Conservation (phyloP, 257 asterid genomes). For the Knoxia roxburghii region DNA sequence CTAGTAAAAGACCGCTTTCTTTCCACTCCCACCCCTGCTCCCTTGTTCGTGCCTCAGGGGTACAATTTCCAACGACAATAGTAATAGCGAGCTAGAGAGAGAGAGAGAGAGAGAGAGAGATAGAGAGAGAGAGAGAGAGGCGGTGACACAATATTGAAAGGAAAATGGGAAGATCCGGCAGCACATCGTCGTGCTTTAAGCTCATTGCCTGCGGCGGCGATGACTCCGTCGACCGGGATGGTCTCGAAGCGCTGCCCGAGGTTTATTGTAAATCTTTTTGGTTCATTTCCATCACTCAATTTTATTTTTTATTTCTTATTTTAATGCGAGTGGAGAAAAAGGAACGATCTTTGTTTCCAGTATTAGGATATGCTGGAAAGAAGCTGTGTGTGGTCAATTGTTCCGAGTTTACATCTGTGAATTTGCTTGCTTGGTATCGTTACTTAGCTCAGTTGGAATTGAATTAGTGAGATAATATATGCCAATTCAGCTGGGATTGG, state of each 20-base stretch:
- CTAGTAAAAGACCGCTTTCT: conserved; percentile 7
- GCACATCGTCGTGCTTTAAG: conserved; percentile 68
- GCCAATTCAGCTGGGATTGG: background rate
- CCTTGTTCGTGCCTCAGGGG: conserved; percentile 24
- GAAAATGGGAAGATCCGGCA: conserved; percentile 63
- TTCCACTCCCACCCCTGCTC: background rate
- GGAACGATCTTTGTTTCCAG: background rate
- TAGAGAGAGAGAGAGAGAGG: too few species aligned
- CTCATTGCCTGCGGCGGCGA: conserved; percentile 46
- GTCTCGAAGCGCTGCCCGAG: conserved; percentile 24
- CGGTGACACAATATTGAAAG: too few species aligned
- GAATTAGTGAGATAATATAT: background rate
- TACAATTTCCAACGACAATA: conserved; percentile 37
- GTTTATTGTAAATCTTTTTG: background rate
- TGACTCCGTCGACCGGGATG: conserved; percentile 26
- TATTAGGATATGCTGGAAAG: background rate
- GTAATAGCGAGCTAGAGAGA: conserved; percentile 2
- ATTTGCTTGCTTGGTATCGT: background rate
- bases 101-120: conserved; percentile 11
- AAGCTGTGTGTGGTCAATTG: background rate
- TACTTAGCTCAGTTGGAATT: background rate
- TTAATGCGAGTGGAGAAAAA: background rate
- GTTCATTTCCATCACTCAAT: too few species aligned
- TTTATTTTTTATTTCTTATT: background rate
- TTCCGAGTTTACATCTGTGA: background rate